Percentiles rank a stretch among this genome's conserved stretches.
Conservation (phyloP, 495 filamentous ascomycete species). For the Hypoxylon rickii region DNA sequence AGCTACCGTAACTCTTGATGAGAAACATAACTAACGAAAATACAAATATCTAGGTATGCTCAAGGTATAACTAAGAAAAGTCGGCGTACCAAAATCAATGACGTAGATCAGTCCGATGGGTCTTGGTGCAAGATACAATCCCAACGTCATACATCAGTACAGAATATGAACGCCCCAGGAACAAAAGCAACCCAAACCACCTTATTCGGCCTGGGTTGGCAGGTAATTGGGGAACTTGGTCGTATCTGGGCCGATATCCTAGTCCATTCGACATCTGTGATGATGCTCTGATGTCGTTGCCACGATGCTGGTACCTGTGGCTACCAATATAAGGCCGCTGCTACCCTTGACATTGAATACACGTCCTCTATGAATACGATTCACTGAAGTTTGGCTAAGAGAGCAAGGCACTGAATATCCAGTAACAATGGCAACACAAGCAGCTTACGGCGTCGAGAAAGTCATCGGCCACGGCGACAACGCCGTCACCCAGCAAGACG, state of each 20-base stretch:
- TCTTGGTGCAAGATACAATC: slow-evolving; percentile 3
- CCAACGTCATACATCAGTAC: slow-evolving; percentile 26
- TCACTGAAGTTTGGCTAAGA: background rate
- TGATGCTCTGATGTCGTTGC: slow-evolving; percentile 28
- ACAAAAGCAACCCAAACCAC: background rate
- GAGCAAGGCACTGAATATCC: background rate
- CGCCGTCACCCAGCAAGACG: slow-evolving; percentile 60
- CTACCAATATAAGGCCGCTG: slow-evolving; percentile 4
- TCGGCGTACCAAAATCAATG: slow-evolving; percentile 14
- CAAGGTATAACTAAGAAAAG: too few relatives aligned
- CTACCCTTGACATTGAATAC: background rate
- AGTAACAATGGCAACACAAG: slow-evolving; percentile 54
- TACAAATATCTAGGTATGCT: too few relatives aligned
- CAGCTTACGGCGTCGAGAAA: slow-evolving; percentile 67
- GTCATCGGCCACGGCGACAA: slow-evolving; percentile 66
- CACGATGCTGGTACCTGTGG: background rate
- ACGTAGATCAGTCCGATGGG: slow-evolving; percentile 12
- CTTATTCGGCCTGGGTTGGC: background rate
- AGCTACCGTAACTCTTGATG: too few relatives aligned
- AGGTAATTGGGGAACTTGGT: background rate
- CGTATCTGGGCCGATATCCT: background rate
- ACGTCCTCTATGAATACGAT: too few relatives aligned
- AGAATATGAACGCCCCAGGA: background rate
- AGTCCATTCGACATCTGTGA: slow-evolving; percentile 9
- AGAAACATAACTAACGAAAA: too few relatives aligned